Percentiles rank a stretch among this genome's conserved stretches.
Conservation (phyloP, 108 stramenopile species). For the Nitzschia sp. region DNA sequence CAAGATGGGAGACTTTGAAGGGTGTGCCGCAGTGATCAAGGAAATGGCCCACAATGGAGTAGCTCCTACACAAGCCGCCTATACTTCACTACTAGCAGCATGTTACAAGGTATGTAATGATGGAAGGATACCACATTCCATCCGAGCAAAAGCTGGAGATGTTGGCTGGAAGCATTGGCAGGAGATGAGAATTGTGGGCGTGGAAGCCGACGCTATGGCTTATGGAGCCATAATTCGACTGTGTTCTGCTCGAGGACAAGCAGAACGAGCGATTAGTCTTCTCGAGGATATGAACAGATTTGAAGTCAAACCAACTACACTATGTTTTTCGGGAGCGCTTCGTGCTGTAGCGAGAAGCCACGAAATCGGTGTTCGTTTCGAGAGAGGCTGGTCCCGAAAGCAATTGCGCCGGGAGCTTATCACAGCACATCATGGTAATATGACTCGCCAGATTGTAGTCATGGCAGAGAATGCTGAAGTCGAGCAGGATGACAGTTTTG, state of each 20-base stretch:
- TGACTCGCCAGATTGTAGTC: conserved; percentile 72
- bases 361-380: conserved; percentile 65
- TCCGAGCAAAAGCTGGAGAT: conserved; percentile 71
- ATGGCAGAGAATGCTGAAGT: conserved; percentile 79
- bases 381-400: conserved; percentile 60
- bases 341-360: conserved; percentile 71
- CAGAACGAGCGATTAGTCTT: conserved; percentile 73
- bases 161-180: conserved; percentile 79
- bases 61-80: conserved; percentile 69
- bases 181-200: conserved; percentile 76
- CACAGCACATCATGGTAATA: conserved; percentile 74
- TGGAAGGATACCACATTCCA: conserved; percentile 60
- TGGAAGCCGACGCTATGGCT: conserved; percentile 82
- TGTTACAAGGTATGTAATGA: conserved; percentile 78
- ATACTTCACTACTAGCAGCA: conserved; percentile 78
- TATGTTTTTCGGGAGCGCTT: conserved; percentile 76
- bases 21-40: conserved; percentile 63
- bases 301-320: conserved; percentile 77
- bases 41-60: conserved; percentile 60
- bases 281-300: conserved; percentile 77
- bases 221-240: conserved; percentile 79
- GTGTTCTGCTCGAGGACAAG: conserved; percentile 70
- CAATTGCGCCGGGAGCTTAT: conserved; percentile 63
- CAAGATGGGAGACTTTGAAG: conserved; percentile 72
- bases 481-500: conserved; percentile 79